Evolutionary conservation across 768 basidiomycete genomes (phyloP).

Genomic region (Phaffia australis): DNA sequence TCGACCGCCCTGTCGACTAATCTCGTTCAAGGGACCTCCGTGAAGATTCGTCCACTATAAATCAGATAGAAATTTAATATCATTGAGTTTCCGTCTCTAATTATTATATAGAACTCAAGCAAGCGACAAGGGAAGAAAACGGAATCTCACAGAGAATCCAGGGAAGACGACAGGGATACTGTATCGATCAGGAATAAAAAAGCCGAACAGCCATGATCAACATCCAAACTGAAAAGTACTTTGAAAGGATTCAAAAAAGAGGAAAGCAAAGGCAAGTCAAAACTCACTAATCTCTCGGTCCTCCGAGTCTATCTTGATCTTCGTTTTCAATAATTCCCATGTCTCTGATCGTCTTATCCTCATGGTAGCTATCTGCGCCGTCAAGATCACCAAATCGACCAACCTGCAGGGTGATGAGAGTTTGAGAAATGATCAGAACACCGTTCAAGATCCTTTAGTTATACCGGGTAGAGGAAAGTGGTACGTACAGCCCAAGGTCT

Average conservation of each 20-base stretch:
- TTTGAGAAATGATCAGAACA: too few species aligned
- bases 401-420: too few species aligned
- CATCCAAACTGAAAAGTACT: background rate
- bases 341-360: conserved; percentile 55
- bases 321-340: conserved; percentile 48
- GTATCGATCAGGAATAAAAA: background rate
- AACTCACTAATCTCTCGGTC: conserved; percentile 16
- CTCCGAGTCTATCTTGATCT: background rate
- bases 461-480: too few species aligned
- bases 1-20: conserved; percentile 58
- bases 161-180: conserved; percentile 60
- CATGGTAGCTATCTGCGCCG: conserved; percentile 55
- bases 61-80: conserved; percentile 15
- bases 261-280: background rate
- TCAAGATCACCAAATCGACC: conserved; percentile 55
- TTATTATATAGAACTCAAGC: background rate
- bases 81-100: background rate
- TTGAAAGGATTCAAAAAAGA: background rate
- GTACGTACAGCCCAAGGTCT: conserved; percentile 56
- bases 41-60: conserved; percentile 59
- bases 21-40: conserved; percentile 57
- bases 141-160: conserved; percentile 59
- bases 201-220: background rate
- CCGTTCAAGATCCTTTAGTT: too few species aligned
- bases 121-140: conserved; percentile 16